Evolutionary conservation across 768 basidiomycete genomes (phyloP), one percentile per base, ranked within the genome.

Genomic region (Kwoniella sp.): DNA sequence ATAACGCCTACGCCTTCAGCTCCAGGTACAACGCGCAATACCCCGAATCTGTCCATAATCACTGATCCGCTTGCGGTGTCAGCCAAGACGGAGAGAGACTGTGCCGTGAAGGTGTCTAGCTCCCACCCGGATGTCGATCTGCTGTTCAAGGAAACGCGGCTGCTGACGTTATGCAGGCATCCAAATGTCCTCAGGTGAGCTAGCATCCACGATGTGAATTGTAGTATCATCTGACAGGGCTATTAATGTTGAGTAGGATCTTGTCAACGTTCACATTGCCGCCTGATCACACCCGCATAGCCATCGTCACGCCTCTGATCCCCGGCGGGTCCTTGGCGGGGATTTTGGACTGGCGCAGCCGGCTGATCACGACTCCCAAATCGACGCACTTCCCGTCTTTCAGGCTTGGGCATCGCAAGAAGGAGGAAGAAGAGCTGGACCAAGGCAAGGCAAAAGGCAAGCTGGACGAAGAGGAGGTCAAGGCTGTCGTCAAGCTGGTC

Each of bases 391-490:
- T 48, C 28, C 26, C 39, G 7, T 5, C 9, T 2, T 51, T 34
- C 32, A 11, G 52, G n/a, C 22, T 54, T 8, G 51, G 38, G 11
- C 44, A 41, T 25, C 23, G 36, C 2, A 22, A 27, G 11, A 8
- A n/a, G 12, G 42, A 32, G 19, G 88, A 87, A 62, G 26, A 87
- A 0, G 34, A 45, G 12, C 49, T 33, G n/a, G 38, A 37, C 12
- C 4, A 15, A 19, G 20, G 37, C 20, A 27, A 14, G 4, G 22
- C 2, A 23, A 32, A 32, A n/a, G 67, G 62, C 17, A 56, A 89
- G 12, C 83, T 95, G 80, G 84, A 88, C 46, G 92, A 96, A 63
- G 87, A 90, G 29, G 89, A 91, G 43, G 79, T 87, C 32, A 83
- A 84, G 27, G 89, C 87, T 62, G 85, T 90, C 25, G 78, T 93